Evolutionary conservation across 495 filamentous ascomycete species (phyloP), one percentile per base, ranked within the genome.

Genomic region (Peziza echinospora): DNA sequence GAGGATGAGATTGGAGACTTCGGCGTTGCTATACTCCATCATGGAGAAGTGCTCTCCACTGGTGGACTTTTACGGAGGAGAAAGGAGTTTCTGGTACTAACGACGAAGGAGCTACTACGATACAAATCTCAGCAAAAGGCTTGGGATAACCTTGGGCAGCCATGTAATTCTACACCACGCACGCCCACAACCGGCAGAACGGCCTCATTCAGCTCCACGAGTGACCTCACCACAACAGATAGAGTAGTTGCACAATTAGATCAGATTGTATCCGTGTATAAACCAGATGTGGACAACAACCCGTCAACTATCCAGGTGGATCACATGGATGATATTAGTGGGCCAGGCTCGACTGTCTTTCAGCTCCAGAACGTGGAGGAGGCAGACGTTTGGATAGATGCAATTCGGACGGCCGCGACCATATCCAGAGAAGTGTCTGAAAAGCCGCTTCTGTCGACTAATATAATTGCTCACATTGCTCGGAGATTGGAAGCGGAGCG

Each of bases 51-150:
- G 21, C 83, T 92, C 62, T 78, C 78, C 1, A 82, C 81, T 26
- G 73, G 77, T 23, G 75, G 80, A 39, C 71, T 92, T 62, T 75
- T 93, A 60, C 72, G 82, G 59, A 80, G 82, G 59, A 86, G 82
- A 64, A 81, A 75, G 55, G 84, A 91, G 50, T 94, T 84, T 52
- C 65, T 94, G 24, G 89, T 93, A n/a, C 69, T 94, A 26, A 94
- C 86, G 8, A 77, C 86, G 41, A 74, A 75, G 21, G 78, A 92
- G 60, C 60, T 97, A 30, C 59, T 93, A 48, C 77, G 83, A 41
- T 84, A 84, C 62, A 91, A 84, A 61, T 65, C 70, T 17, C 56
- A 59, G 21, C 53, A 56, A 21, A 60, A 60, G 34, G 56, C 56
- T 22, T 55, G 17, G 13, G 57, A 60, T 37, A 53, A 56, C 7